These are phyloP conservation scores for Dothidotthia symphoricarpi DNA, from an alignment of 2,329 filamentous ascomycete species.

Conservation along the genomic window DNA sequence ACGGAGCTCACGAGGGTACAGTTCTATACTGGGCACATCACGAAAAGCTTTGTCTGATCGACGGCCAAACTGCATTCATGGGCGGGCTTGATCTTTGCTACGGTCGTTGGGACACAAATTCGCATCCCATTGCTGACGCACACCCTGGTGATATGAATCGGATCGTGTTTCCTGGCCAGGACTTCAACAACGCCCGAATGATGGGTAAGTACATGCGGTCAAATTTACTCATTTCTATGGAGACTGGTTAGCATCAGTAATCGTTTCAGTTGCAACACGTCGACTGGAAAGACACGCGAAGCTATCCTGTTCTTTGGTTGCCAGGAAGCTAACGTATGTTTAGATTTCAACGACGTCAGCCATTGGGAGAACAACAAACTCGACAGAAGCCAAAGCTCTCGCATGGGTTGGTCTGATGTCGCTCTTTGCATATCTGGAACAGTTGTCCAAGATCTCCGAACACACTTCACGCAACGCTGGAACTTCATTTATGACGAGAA, in stretches of 20 bases:
- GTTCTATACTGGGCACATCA: constrained; percentile 92
- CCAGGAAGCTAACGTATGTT: constrained; percentile 11
- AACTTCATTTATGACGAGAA: constrained; percentile 87
- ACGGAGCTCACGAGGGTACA: constrained; percentile 76
- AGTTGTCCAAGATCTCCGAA: constrained; percentile 69
- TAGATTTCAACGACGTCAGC: constrained; percentile 69
- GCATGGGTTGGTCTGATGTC: constrained; percentile 93
- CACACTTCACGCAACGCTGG: constrained; percentile 84
- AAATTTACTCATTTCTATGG: not conserved
- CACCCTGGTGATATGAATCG: constrained; percentile 74
- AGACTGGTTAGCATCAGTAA: not conserved
- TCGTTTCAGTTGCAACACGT: too few species aligned
- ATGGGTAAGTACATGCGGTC: constrained; percentile 55
- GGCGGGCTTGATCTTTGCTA: constrained; percentile 85
- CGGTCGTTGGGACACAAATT: constrained; percentile 82
- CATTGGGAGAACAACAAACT: constrained; percentile 86
- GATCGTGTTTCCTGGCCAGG: constrained; percentile 83
- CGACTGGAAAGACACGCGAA: too few species aligned
- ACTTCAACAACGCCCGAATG: constrained; percentile 85
- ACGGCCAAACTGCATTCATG: constrained; percentile 82
- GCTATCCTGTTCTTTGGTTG: too few species aligned
- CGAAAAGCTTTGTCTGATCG: constrained; percentile 83
- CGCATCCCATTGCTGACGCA: constrained; percentile 79
- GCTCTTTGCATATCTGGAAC: constrained; percentile 73
- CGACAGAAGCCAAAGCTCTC: constrained; percentile 71